These are phyloP conservation scores for Botryotinia calthae DNA, from an alignment of 2,329 filamentous ascomycete species.

Conservation along the genomic window DNA sequence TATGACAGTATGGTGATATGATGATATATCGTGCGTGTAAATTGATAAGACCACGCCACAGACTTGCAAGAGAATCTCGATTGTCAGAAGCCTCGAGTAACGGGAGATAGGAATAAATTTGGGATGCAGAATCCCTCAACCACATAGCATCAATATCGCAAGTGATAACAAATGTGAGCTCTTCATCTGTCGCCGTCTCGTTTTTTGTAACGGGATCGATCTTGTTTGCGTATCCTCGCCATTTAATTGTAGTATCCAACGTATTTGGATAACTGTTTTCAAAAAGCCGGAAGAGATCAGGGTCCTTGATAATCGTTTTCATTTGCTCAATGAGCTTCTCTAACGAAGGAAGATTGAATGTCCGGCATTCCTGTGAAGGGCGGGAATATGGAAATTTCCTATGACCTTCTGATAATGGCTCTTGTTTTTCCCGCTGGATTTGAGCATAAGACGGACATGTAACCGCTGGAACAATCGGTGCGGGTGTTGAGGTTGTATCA, in stretches of 20 bases:
- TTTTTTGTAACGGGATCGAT: conserved; percentile 36
- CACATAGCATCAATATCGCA: conserved; percentile 77
- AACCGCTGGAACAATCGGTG: neutral
- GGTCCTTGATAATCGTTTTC: conserved; percentile 68
- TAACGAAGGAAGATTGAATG: conserved; percentile 72
- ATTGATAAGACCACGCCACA: conserved; percentile 70
- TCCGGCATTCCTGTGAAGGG: conserved; percentile 72
- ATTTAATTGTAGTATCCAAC: conserved; percentile 68
- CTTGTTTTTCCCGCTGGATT: conserved; percentile 28
- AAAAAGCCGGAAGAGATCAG: conserved; percentile 69
- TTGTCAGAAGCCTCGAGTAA: conserved; percentile 56
- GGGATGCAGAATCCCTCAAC: conserved; percentile 80
- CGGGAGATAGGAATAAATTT: conserved; percentile 67
- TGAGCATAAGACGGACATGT: conserved; percentile 24
- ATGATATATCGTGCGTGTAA: conserved; percentile 66
- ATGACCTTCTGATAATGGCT: conserved; percentile 51
- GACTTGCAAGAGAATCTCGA: conserved; percentile 59
- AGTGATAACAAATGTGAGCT: conserved; percentile 59
- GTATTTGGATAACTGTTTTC: conserved; percentile 74
- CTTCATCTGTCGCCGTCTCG: conserved; percentile 49
- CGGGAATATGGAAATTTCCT: conserved; percentile 77
- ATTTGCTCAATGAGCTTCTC: conserved; percentile 73
- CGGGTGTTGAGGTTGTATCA: neutral
- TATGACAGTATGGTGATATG: conserved; percentile 80
- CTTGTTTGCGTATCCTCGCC: conserved; percentile 59